Base-by-base conservation (phyloP, 2,329 filamentous ascomycete genomes). In the Xylaria hypoxylon region DNA sequence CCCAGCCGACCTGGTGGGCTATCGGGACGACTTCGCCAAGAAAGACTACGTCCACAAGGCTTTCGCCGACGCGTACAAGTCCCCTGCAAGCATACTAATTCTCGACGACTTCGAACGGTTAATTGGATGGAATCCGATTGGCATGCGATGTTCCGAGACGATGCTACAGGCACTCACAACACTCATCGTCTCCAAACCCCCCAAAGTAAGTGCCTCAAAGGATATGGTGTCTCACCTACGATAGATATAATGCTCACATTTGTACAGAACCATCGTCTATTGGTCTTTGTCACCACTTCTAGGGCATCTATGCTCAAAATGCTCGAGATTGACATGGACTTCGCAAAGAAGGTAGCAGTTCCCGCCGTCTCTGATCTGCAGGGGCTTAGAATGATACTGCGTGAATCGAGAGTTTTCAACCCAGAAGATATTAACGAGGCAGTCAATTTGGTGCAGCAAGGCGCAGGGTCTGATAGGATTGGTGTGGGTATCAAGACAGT, bases 21-120 rank as follows among this genome's bases (percentile, higher is more conserved):
- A 69, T 44, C 57, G 67, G 19, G 67, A 69, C 22, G 67, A 69
- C 50, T 69, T 69, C 13, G 67, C 67, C 44, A 69, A 69, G 45
- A 69, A 69, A 35, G 67, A 69, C 44, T 69, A 69, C 28, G 64
- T 69, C 3, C 67, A 69, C 58, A 69, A 69, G 50, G 64, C 67
- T 44, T 69, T 69, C 31, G 59, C 67, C 8, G 67, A 69, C 45
- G 64, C 67, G 10, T 69, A 69, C 45, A 69, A 69, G 19, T 69
- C 67, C 8, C 67, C 67, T 10, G 64, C 67, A n/a, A 69, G 67
- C 52, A 69, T 69, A 44, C 42, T 69, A 42, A 69, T 69, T 59
- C 64, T 69, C 17, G 67, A 69, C 19, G 67, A 69, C 24, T 69
- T 69, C 28, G 67, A 69, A 56, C 64, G 67, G 13, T 47, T 69